These are phyloP conservation scores for Cerrena zonata DNA, from an alignment of 1,284 basidiomycete genomes.

Conservation along the genomic window DNA sequence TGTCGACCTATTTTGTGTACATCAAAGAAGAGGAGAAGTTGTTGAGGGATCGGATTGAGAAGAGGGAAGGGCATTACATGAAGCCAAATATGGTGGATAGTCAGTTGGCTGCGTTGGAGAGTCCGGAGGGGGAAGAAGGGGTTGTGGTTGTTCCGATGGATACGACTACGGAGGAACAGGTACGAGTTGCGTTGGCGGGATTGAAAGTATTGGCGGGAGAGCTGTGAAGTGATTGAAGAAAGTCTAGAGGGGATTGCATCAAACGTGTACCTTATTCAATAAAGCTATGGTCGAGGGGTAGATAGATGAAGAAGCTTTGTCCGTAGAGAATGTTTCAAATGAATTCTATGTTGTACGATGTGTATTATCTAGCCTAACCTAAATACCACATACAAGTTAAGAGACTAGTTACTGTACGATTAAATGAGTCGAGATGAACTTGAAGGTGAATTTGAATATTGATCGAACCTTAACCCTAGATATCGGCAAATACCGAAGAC, in stretches of 20 bases:
- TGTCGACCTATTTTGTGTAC: constrained; percentile 79
- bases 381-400: no score
- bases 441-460: background rate
- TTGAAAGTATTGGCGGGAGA: constrained; percentile 22
- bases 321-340: no score
- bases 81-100: constrained; percentile 82
- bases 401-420: background rate
- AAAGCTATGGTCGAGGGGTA: no score
- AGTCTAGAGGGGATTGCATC: background rate
- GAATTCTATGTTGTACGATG: background rate
- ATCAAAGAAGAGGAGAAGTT: constrained; percentile 66
- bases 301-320: no score
- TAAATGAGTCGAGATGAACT: background rate
- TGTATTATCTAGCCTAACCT: background rate
- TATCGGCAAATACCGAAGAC: constrained; percentile 18
- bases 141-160: constrained; percentile 65
- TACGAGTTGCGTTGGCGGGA: constrained; percentile 34
- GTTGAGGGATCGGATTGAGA: constrained; percentile 65
- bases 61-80: constrained; percentile 82
- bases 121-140: constrained; percentile 63
- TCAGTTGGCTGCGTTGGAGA: constrained; percentile 77
- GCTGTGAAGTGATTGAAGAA: background rate
- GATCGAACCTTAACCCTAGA: constrained; percentile 1
- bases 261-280: background rate
- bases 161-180: constrained; percentile 54